Base-by-base conservation (phyloP, 768 basidiomycete genomes). In the Pleurotus cornucopiae region DNA sequence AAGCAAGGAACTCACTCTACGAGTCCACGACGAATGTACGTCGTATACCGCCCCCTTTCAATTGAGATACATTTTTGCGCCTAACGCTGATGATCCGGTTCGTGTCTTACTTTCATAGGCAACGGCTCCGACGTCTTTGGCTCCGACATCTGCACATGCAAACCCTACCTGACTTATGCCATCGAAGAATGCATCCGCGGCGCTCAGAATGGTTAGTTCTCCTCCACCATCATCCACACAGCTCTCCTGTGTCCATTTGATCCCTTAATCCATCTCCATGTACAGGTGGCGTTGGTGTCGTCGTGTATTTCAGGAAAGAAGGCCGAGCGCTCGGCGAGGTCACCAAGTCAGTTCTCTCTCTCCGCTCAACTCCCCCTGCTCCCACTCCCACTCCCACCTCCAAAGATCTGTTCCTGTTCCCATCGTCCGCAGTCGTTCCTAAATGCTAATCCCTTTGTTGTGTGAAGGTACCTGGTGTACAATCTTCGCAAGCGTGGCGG, bases 101-200 rank as follows among this genome's bases (percentile, higher is more conserved):
- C 30, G 9, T 34, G 7, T 2, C 3, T 12, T 9, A 34, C 30
- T 45, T 38, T 4, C 43, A n/a, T 14, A 88, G 85, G 88, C 66
- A 95, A 95, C 64, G 94, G 94, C 4, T 95, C 93, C 5, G 95
- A 98, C 69, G 95, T 97, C 45, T 97, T 97, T 64, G 94, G 94
- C 11, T 94, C 91, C 0, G 90, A 92, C 62, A 94, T 93, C 62
- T 92, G 89, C 65, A 93, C 91, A 0, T 94, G 91, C 80, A 94
- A 96, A 62, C 93, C 94, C 0, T 97, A 97, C 70, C 81, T 96
- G 49, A 81, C 85, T 16, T 97, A 89, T 64, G 93, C 94, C 9
- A 97, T 98, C 61, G 88, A 94, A 68, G 94, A 98, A 66, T 94
- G 91, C 58, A 88, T 97, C 62, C 86, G 88, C 30, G 80, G 84